phyloP scores from a whole-genome alignment of 306 rosid species.

The Spatholobus suberectus region DNA sequence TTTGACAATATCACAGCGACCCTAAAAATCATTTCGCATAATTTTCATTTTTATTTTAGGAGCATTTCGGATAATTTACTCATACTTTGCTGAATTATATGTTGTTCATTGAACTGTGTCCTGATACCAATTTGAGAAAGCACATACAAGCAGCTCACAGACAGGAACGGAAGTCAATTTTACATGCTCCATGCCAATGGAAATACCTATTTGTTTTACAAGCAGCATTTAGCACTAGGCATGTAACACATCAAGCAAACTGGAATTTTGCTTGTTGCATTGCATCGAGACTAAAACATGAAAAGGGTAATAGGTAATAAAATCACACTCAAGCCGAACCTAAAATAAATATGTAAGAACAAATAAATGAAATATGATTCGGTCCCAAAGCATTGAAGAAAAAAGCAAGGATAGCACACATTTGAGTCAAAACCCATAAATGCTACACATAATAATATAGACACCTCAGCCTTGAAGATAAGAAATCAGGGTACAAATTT shows the following conservation, averaged over 20 bases:
- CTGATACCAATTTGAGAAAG: conserved; percentile 1
- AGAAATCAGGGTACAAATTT: conserved; percentile 69
- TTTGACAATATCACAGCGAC: background rate
- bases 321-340: conserved; percentile 44
- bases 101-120: background rate
- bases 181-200: conserved; percentile 7
- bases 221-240: conserved; percentile 13
- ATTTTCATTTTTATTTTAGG: too few species aligned
- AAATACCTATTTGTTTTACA: conserved; percentile 27
- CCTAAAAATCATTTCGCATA: too few species aligned
- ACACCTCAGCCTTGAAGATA: conserved; percentile 56
- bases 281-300: conserved; percentile 10
- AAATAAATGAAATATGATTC: conserved; percentile 45
- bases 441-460: conserved; percentile 65
- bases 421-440: conserved; percentile 56
- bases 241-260: conserved; percentile 41
- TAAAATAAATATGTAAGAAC: conserved; percentile 35
- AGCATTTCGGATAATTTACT: background rate
- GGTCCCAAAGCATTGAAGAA: conserved; percentile 39
- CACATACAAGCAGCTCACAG: conserved; percentile 8
- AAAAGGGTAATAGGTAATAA: conserved; percentile 22
- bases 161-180: conserved; percentile 1
- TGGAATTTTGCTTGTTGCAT: conserved; percentile 33
- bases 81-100: background rate
- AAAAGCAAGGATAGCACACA: conserved; percentile 56